Evolutionary conservation across 116 monocot species (phyloP), one percentile per base, ranked within the genome.

Genomic region (Iris pallida): DNA sequence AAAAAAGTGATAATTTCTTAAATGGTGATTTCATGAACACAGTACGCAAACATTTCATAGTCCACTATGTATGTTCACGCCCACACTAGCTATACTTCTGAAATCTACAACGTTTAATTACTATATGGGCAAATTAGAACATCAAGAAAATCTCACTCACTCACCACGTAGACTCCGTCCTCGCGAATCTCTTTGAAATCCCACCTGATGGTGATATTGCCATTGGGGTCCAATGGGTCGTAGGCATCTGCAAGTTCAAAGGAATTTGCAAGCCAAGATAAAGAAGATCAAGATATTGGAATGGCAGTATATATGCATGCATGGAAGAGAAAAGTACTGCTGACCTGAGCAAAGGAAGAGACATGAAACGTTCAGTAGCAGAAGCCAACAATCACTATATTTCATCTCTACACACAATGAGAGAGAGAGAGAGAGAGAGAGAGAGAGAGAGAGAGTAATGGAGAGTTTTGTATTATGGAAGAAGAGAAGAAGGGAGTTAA

Each of bases 141-240:
- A 56, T 4, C 5, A 18, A 30, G 20, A 59, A 18, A 42, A 45
- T 4, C 16, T 13, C 1, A 40, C 16, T 13, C 1, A 40, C 47
- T 20, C 18, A 73, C 73, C 20, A 57, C 66, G 57, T 73, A 73
- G 30, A 30, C 30, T 45, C 65, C 57, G 30, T 66, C 65, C 12
- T 10, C 20, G n/a, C 65, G 45, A 56, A 73, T 18, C 45, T 57
- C 47, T 64, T 73, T 58, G 59, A 82, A 78, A 48, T 82, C 78
- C 82, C 82, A 83, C 42, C 68, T 78, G 74, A 83, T 83, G 2
- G 74, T 71, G 74, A 83, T 78, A 65, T 78, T 73, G 8, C 78
- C 78, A 12, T 70, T 57, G 13, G 82, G 82, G 56, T 83, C 82
- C 46, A 78, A 56, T 7, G 75, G 60, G 68, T 83, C 82, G 44